Conservation (phyloP, 2,329 filamentous ascomycete genomes). For the Cladophialophora exuberans region DNA sequence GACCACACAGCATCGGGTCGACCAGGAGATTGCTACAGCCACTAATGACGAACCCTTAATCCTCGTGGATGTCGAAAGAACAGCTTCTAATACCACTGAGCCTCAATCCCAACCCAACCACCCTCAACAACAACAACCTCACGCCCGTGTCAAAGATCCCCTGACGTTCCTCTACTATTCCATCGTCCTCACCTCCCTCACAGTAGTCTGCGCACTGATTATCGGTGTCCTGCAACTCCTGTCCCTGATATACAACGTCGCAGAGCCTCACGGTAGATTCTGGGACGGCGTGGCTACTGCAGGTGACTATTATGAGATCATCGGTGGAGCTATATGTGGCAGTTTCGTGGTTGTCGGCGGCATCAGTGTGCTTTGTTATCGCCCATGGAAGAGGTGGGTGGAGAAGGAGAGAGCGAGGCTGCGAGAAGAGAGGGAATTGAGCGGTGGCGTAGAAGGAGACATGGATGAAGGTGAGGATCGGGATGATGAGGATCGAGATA, state of each 20-base stretch:
- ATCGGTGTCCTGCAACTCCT: conserved; percentile 86
- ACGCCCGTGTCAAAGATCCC: conserved; percentile 71
- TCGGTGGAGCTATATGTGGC: conserved; percentile 84
- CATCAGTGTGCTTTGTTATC: conserved; percentile 74
- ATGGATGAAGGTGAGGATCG: neutral
- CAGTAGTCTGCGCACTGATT: conserved; percentile 78
- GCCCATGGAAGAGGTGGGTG: conserved; percentile 72
- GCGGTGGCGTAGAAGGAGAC: neutral
- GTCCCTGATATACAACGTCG: conserved; percentile 75
- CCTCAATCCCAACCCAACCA: conserved; percentile 27
- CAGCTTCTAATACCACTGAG: neutral
- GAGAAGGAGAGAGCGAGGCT: conserved; percentile 40
- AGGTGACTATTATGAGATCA: conserved; percentile 80
- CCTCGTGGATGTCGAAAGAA: conserved; percentile 16
- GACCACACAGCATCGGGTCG: neutral
- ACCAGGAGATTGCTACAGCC: neutral
- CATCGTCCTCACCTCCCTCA: conserved; percentile 80
- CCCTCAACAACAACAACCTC: conserved; percentile 32
- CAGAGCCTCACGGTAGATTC: conserved; percentile 64
- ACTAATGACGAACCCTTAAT: conserved; percentile 9
- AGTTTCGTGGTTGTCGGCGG: conserved; percentile 78
- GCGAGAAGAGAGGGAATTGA: conserved; percentile 1
- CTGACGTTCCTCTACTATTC: conserved; percentile 96
- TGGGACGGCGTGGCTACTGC: conserved; percentile 84
- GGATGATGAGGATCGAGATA: neutral